Conservation (phyloP, 176 grass and related monocot species). For the Lolium rigidum region DNA sequence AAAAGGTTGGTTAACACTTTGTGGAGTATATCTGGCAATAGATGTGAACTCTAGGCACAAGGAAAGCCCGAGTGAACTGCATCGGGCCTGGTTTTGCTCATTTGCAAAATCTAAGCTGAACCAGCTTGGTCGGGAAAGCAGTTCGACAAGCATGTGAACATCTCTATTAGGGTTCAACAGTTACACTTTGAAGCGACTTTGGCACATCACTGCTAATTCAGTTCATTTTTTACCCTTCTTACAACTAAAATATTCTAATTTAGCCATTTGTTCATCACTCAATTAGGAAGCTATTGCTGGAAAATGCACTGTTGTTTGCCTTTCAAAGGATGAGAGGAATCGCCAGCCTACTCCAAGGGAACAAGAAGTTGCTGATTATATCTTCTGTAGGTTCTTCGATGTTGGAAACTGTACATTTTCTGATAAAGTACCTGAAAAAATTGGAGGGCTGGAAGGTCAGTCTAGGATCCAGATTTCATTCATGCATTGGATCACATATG, state of each 20-base stretch:
- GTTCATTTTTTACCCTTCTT: slow-evolving; percentile 20
- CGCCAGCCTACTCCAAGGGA: slow-evolving; percentile 67
- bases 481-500: slow-evolving; percentile 17
- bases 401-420: slow-evolving; percentile 57
- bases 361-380: slow-evolving; percentile 66
- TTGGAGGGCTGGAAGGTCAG: slow-evolving; percentile 62
- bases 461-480: slow-evolving; percentile 34
- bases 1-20: slow-evolving; percentile 24
- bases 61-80: slow-evolving; percentile 24
- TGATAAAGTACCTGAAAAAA: slow-evolving; percentile 63
- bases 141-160: slow-evolving; percentile 15
- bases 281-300: slow-evolving; percentile 82
- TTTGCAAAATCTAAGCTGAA: slow-evolving; percentile 22
- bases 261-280: slow-evolving; percentile 33
- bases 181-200: slow-evolving; percentile 25
- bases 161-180: slow-evolving; percentile 14
- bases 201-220: slow-evolving; percentile 25
- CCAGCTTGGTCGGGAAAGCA: slow-evolving; percentile 9
- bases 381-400: slow-evolving; percentile 86
- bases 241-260: slow-evolving; percentile 37
- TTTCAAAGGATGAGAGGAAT: slow-evolving; percentile 77
- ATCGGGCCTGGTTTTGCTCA: background rate
- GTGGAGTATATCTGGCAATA: slow-evolving; percentile 28
- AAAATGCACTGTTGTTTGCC: slow-evolving; percentile 90
- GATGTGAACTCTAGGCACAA: slow-evolving; percentile 2